These are phyloP conservation scores for Sicyos edulis DNA, from an alignment of 306 rosid genomes.

Conservation along the genomic window DNA sequence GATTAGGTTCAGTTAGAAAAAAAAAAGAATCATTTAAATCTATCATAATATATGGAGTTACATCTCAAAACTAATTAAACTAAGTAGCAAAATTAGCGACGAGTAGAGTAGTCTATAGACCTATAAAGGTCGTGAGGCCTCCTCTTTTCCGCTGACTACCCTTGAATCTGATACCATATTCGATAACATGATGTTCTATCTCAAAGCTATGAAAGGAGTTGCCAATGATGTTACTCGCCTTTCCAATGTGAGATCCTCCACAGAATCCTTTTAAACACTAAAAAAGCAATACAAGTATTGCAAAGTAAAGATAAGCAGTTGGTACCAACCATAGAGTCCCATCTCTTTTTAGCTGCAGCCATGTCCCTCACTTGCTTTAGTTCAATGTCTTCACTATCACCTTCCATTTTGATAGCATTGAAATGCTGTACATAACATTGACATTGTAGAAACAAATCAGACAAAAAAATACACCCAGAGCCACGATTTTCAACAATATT, in stretches of 20 bases:
- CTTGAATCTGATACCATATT: too few species aligned
- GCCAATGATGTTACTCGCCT: too few species aligned
- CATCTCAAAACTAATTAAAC: too few species aligned
- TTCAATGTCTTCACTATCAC: slow-evolving; percentile 62
- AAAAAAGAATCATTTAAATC: background rate
- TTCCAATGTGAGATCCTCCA: too few species aligned
- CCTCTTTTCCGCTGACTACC: too few species aligned
- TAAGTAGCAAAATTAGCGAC: too few species aligned
- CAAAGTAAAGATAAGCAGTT: background rate
- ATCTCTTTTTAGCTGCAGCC: slow-evolving; percentile 93
- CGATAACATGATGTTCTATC: too few species aligned
- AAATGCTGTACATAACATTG: slow-evolving; percentile 24
- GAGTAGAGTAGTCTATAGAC: too few species aligned
- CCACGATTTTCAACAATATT: background rate
- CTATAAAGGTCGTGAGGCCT: too few species aligned
- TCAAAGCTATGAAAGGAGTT: too few species aligned
- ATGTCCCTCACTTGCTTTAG: slow-evolving; percentile 85
- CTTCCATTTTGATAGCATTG: slow-evolving; percentile 42
- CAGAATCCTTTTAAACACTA: background rate
- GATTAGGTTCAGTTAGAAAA: slow-evolving; percentile 22
- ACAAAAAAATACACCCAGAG: slow-evolving; percentile 1
- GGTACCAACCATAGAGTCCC: slow-evolving; percentile 84
- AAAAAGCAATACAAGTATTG: background rate
- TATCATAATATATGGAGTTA: background rate
- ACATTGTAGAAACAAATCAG: background rate